Evolutionary conservation across 139 green algal species (phyloP).

Genomic region (Chlorella sp.): DNA sequence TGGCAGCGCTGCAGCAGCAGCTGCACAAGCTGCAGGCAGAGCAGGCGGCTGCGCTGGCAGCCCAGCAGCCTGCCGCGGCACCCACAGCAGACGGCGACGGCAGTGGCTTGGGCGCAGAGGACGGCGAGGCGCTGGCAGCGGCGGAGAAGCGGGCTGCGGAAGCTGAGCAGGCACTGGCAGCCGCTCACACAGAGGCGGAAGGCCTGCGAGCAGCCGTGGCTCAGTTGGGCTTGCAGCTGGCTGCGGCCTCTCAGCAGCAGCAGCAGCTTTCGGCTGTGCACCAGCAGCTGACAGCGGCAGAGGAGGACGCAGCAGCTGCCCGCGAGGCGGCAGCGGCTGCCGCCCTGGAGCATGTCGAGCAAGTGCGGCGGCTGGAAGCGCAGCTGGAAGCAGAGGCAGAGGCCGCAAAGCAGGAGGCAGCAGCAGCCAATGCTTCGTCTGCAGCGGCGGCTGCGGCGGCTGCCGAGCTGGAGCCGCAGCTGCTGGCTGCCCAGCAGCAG

Average conservation of each 20-base stretch:
- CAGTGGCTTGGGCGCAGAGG: neutral
- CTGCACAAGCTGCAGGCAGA: slow-evolving; percentile 30
- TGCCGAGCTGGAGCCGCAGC: neutral
- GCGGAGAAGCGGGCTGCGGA: neutral
- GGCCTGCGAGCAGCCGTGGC: neutral
- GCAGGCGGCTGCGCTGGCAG: neutral
- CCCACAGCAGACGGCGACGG: neutral
- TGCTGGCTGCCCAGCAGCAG: neutral
- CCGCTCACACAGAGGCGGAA: neutral
- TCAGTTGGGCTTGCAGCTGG: slow-evolving; percentile 8
- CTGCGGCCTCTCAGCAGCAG: slow-evolving; percentile 17
- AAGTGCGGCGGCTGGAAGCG: neutral
- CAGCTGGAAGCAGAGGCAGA: neutral
- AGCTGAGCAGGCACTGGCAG: slow-evolving; percentile 8
- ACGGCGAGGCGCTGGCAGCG: neutral
- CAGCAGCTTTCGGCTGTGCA: slow-evolving; percentile 16
- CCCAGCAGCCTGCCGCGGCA: neutral
- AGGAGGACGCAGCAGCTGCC: slow-evolving; percentile 6
- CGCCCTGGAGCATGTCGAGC: neutral
- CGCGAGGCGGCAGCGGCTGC: neutral
- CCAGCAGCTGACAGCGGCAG: slow-evolving; percentile 30
- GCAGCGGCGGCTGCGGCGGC: neutral
- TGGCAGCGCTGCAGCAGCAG: slow-evolving; percentile 21
- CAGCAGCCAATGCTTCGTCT: neutral
- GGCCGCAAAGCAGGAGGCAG: neutral